Percentiles rank a stretch among this genome's conserved stretches.
Evolutionary conservation across 768 basidiomycete species (phyloP).

Genomic region (Tricholoma hemisulphureum): DNA sequence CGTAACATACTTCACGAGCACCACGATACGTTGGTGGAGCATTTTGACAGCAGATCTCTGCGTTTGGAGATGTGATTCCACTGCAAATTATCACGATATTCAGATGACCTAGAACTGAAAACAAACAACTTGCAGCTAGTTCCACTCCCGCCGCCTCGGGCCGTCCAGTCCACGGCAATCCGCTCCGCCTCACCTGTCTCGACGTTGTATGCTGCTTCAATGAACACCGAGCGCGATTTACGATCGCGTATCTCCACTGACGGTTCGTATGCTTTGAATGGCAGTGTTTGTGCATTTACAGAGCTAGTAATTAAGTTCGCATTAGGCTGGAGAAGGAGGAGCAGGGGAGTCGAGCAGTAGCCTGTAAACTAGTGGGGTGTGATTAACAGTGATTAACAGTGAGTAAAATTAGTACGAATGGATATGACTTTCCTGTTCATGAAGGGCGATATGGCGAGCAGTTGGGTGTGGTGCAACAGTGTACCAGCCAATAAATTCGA

Average conservation of each 20-base stretch:
- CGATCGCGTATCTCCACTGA: constrained; percentile 82
- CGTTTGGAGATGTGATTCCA: constrained; percentile 86
- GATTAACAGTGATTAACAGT: background rate
- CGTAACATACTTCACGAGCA: constrained; percentile 84
- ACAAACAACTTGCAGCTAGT: constrained; percentile 62
- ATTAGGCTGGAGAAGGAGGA: constrained; percentile 56
- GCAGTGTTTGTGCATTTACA: constrained; percentile 70
- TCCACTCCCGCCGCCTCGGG: constrained; percentile 79
- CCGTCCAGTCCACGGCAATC: constrained; percentile 96
- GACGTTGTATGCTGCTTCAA: constrained; percentile 83
- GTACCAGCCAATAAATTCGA: constrained; percentile 99
- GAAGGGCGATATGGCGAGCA: constrained; percentile 72
- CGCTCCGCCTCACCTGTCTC: constrained; percentile 99
- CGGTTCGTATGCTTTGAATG: constrained; percentile 92
- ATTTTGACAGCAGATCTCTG: constrained; percentile 96
- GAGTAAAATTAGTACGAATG: background rate
- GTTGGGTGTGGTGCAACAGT: constrained; percentile 78
- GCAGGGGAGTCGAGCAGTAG: constrained; percentile 86
- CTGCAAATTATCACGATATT: constrained; percentile 39
- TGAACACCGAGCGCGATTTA: constrained; percentile 73
- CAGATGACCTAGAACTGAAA: background rate
- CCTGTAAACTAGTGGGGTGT: constrained; percentile 61
- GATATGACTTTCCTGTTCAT: constrained; percentile 66
- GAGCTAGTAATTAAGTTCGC: constrained; percentile 12
- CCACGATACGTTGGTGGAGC: constrained; percentile 86